Evolutionary conservation across 257 asterid genomes (phyloP).

Genomic region (Solanum arcanum): DNA sequence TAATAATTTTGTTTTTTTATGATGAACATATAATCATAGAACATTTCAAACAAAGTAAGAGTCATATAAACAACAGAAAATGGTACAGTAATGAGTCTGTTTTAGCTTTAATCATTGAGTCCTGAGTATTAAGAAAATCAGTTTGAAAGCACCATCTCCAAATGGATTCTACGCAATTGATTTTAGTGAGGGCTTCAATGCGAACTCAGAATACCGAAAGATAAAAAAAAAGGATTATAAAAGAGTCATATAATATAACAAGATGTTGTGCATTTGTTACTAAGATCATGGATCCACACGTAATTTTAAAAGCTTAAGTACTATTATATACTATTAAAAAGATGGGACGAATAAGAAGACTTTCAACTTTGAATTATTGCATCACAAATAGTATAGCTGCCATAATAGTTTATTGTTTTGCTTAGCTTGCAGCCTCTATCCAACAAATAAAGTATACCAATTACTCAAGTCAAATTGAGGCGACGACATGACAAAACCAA

Average conservation of each 20-base stretch:
- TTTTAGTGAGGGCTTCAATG: no score
- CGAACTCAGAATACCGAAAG: no score
- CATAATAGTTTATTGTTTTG: background rate
- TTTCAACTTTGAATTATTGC: background rate
- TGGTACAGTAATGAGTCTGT: accelerated
- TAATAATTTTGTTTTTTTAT: background rate
- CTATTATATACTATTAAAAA: background rate
- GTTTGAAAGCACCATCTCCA: accelerated
- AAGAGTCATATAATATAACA: background rate
- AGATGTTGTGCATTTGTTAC: background rate
- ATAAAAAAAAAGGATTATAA: no score
- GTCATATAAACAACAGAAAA: background rate
- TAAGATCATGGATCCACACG: background rate
- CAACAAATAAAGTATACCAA: background rate
- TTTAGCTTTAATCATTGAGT: no score
- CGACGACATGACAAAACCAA: background rate
- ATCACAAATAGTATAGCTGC: background rate
- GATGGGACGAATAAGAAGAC: background rate
- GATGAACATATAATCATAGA: background rate
- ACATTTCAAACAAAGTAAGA: background rate
- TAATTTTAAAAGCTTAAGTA: background rate
- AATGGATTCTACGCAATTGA: no score
- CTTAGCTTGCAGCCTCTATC: background rate
- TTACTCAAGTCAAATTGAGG: background rate
- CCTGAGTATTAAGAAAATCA: no score